Base-by-base conservation (phyloP, 768 basidiomycete genomes). In the Amanita muscaria region DNA sequence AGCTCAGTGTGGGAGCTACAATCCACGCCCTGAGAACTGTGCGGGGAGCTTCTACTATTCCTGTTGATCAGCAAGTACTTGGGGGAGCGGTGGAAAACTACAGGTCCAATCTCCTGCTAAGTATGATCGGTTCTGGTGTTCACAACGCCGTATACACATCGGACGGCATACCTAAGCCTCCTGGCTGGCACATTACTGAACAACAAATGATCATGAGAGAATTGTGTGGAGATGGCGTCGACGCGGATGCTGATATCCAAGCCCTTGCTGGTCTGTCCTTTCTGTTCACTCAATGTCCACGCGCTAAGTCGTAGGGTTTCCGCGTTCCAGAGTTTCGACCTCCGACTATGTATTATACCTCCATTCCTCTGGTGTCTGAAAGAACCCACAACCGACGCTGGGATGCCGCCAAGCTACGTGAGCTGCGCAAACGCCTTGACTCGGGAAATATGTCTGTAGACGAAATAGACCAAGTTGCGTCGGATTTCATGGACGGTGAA, bases 161-260 rank as follows among this genome's bases (percentile, higher is more conserved):
- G 27, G 85, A 84, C 49, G 76, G 77, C 22, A 55, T 73, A 35
- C 59, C 69, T 41, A 83, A 83, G 59, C 71, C 79, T 31, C 68
- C 77, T 50, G 77, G 78, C n/a, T 83, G 79, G 77, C 63, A 71
- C 4, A 79, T 93, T 44, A 92, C 88, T 2, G 94, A 98, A 63
- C 88, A 92, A 59, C 93, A 97, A 64, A 88, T 96, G 85, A 84
- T 99, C 51, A 85, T 98, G 85, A 79, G 82, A 57, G 91, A 97
- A 61, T 73, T 99, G 15, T 83, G 86, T 56, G 79, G 70, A 21
- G 84, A 91, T 29, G 74, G 76, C 47, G 60, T 67, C 1, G 87
- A 92, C 49, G 81, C 87, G 5, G 92, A 94, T 56, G 72, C 73
- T 29, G 91, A 98, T 56, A 78, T 97, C 42, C 79, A 79, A 54